Conservation (phyloP, 1,284 basidiomycete genomes). For the Dichomitus squalens region DNA sequence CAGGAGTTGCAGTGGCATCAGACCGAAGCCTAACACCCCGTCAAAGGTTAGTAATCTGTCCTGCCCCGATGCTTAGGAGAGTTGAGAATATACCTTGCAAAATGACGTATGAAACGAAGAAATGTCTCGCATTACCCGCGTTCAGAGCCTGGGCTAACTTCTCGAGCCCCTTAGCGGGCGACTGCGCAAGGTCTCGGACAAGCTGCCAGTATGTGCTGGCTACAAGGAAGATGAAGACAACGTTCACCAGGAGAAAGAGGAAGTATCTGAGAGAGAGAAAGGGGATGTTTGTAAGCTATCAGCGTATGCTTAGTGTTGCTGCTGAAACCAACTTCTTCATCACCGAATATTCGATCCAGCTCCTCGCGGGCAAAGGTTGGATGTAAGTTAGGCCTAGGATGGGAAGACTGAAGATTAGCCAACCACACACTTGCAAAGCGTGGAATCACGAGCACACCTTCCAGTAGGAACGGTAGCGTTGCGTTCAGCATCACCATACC, state of each 20-base stretch:
- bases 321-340: slow-evolving; percentile 78
- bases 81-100: slow-evolving; percentile 65
- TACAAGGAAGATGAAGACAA: slow-evolving; percentile 94
- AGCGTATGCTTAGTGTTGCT: neutral
- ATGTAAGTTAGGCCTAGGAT: slow-evolving; percentile 77
- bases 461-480: slow-evolving; percentile 85
- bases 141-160: slow-evolving; percentile 85
- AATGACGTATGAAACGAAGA: slow-evolving; percentile 95
- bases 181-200: slow-evolving; percentile 84
- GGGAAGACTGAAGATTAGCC: slow-evolving; percentile 7
- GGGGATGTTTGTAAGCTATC: neutral
- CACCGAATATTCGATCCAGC: slow-evolving; percentile 92
- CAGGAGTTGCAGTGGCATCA: slow-evolving; percentile 94
- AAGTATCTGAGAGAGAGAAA: slow-evolving; percentile 68
- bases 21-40: slow-evolving; percentile 65
- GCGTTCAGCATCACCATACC: slow-evolving; percentile 93
- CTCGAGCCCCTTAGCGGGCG: slow-evolving; percentile 87
- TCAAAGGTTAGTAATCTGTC: neutral
- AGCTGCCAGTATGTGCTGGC: slow-evolving; percentile 91
- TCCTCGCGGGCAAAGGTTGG: slow-evolving; percentile 88
- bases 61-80: neutral
- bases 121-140: slow-evolving; percentile 79
- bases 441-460: slow-evolving; percentile 55
- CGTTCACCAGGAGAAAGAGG: slow-evolving; percentile 91
- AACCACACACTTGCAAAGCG: too few relatives aligned